Percentiles rank a stretch among this genome's conserved stretches.
phyloP scores from a whole-genome alignment of 306 rosid genomes.

The Trifolium subterraneum region DNA sequence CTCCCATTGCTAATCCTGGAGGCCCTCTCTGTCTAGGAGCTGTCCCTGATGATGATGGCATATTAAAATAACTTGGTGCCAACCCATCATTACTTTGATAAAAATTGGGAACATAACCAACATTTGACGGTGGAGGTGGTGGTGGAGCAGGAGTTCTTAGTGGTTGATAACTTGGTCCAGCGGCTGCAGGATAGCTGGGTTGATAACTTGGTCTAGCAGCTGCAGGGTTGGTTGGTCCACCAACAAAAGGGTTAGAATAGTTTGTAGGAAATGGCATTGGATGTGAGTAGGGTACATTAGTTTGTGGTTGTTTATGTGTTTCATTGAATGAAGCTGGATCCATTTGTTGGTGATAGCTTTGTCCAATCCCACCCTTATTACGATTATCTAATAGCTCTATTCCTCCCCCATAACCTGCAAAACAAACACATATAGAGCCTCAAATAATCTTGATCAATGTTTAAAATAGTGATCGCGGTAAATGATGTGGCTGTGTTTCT shows the following conservation, averaged over 20 bases:
- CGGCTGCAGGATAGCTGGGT: constrained; percentile 36
- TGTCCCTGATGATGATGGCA: constrained; percentile 53
- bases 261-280: constrained; percentile 57
- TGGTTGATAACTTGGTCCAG: constrained; percentile 54
- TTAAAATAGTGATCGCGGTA: too few species aligned
- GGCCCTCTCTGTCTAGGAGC: constrained; percentile 54
- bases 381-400: constrained; percentile 46
- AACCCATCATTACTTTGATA: constrained; percentile 53
- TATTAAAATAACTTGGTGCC: constrained; percentile 53
- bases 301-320: constrained; percentile 49
- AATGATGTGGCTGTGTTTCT: too few species aligned
- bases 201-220: constrained; percentile 43
- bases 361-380: constrained; percentile 51
- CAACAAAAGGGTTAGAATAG: constrained; percentile 53
- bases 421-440: constrained; percentile 9
- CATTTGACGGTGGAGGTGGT: constrained; percentile 53
- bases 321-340: constrained; percentile 38
- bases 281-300: constrained; percentile 45
- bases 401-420: constrained; percentile 58
- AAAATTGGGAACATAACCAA: constrained; percentile 58
- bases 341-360: constrained; percentile 21
- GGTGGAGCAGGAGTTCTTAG: constrained; percentile 50
- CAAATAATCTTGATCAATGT: background rate
- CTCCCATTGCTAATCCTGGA: constrained; percentile 65
- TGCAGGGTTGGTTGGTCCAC: constrained; percentile 40